Percentiles rank a stretch among this genome's conserved stretches.
Conservation (phyloP, 1,139 yeast species). For the Nakaseomyces sp. region DNA sequence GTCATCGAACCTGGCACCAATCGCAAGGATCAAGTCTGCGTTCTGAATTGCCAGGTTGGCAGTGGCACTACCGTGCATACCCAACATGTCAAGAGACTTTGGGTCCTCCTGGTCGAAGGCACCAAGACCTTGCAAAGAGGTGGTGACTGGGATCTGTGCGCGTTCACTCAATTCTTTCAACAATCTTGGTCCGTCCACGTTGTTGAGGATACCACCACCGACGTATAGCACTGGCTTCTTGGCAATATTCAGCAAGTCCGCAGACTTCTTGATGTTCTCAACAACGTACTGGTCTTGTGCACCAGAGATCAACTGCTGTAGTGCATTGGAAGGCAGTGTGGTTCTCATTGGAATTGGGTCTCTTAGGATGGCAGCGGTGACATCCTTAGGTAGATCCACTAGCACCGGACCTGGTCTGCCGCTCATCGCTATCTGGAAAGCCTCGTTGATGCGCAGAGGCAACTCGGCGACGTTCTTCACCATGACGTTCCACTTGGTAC, state of each 20-base stretch:
- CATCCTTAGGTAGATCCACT: constrained; percentile 96
- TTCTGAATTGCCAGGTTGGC: constrained; percentile 91
- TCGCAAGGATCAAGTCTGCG: constrained; percentile 86
- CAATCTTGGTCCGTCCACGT: constrained; percentile 70
- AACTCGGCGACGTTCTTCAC: constrained; percentile 89
- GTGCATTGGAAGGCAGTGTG: constrained; percentile 75
- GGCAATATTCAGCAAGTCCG: constrained; percentile 68
- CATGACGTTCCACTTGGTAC: constrained; percentile 99
- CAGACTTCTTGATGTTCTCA: constrained; percentile 69
- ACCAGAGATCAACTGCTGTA: constrained; percentile 59
- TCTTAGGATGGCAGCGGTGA: constrained; percentile 82
- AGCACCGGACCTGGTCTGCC: constrained; percentile 99
- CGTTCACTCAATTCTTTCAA: constrained; percentile 81
- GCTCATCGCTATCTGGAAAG: constrained; percentile 89
- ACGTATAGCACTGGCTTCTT: constrained; percentile 83
- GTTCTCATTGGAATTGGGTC: constrained; percentile 80
- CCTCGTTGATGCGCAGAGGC: constrained; percentile 93
- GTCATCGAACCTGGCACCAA: constrained; percentile 97
- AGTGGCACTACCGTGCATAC: constrained; percentile 96
- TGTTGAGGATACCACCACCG: constrained; percentile 82
- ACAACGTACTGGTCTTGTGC: constrained; percentile 70
- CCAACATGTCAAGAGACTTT: constrained; percentile 88
- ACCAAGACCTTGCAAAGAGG: constrained; percentile 89
- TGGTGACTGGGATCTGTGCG: constrained; percentile 91
- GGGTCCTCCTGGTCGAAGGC: constrained; percentile 88